Conservation (phyloP, 176 grass and related monocot genomes). For the Ampelocalamus luodianensis region DNA sequence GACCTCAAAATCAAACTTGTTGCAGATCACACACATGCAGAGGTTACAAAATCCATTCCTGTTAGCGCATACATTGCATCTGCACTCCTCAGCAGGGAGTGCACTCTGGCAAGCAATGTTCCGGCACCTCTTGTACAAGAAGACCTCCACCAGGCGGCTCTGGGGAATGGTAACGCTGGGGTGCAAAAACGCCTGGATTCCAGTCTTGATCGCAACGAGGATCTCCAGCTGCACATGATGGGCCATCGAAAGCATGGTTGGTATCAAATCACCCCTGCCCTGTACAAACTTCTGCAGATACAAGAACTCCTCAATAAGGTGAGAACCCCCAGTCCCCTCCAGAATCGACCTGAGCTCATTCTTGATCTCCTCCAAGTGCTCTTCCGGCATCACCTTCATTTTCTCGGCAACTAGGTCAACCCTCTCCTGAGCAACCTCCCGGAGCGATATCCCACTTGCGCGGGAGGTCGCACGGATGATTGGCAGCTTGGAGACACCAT, state of each 20-base stretch:
- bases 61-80: constrained; percentile 72
- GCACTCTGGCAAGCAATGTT: constrained; percentile 95
- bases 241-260: constrained; percentile 60
- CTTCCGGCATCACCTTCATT: constrained; percentile 82
- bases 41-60: constrained; percentile 96
- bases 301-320: constrained; percentile 89
- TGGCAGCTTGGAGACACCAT: constrained; percentile 62
- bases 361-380: constrained; percentile 80
- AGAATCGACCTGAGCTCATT: constrained; percentile 81
- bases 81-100: constrained; percentile 91
- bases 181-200: constrained; percentile 96
- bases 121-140: constrained; percentile 98
- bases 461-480: constrained; percentile 54
- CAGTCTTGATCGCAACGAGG: constrained; percentile 93
- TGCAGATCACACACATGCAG: constrained; percentile 99
- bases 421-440: constrained; percentile 82
- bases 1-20: constrained; percentile 99
- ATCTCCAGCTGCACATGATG: constrained; percentile 93
- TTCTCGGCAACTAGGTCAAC: constrained; percentile 76
- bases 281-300: constrained; percentile 90
- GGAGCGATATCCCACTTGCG: constrained; percentile 54
- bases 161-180: constrained; percentile 87
- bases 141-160: constrained; percentile 72
- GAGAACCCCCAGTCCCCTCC: constrained; percentile 84
- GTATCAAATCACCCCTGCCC: constrained; percentile 74